Evolutionary conservation across 169 alveolate species (phyloP).

Genomic region (Plasmodium chabaudi): DNA sequence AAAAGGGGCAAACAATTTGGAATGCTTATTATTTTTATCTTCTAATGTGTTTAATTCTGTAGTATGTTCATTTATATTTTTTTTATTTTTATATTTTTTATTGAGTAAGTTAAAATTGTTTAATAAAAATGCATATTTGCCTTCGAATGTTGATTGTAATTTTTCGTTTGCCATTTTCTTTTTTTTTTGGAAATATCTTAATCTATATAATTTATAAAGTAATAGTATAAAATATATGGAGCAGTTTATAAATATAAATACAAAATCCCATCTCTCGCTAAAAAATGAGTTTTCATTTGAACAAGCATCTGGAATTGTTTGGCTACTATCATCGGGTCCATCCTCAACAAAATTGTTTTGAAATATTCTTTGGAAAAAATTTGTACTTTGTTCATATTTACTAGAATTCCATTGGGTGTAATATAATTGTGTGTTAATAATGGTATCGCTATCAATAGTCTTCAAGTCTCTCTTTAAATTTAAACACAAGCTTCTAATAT

Average conservation of each 20-base stretch:
- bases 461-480: constrained; percentile 40
- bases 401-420: too few species aligned
- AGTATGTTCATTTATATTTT: background rate
- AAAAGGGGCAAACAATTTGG: too few species aligned
- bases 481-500: constrained; percentile 40
- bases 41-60: background rate
- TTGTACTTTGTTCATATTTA: too few species aligned
- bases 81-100: constrained; percentile 6
- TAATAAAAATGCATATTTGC: constrained; percentile 25
- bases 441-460: constrained; percentile 8
- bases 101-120: constrained; percentile 44
- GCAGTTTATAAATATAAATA: constrained; percentile 41
- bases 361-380: background rate
- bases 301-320: constrained; percentile 8
- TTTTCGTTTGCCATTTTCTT: too few species aligned
- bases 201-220: constrained; percentile 8
- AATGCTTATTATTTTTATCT: background rate
- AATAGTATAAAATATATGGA: constrained; percentile 27
- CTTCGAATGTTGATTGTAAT: too few species aligned
- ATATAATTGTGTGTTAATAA: background rate
- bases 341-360: background rate
- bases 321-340: background rate
- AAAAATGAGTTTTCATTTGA: constrained; percentile 20
- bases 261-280: constrained; percentile 47
- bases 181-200: background rate